Evolutionary conservation across 495 filamentous ascomycete species (phyloP), one percentile per base, ranked within the genome.

Genomic region (Daldinia concentrica): DNA sequence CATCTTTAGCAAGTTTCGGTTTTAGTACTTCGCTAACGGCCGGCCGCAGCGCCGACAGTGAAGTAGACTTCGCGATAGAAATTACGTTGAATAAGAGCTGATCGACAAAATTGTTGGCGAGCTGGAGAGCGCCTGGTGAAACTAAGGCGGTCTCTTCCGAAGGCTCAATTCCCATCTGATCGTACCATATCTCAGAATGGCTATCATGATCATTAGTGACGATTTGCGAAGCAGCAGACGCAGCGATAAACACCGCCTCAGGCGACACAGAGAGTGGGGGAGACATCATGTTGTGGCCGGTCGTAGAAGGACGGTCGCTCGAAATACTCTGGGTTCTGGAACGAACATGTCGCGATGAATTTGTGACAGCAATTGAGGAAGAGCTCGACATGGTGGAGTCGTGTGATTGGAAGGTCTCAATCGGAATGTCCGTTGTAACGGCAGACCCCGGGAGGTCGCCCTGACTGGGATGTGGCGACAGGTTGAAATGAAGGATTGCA

Each of bases 71-170:
- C 2, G 95, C 89, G 14, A 87, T 81, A 22, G 88, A 87, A 12
- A 99, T 88, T 69, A 98, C 90, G 74, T 91, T 94, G 83, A 92
- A 97, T 3, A 99, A 84, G 1, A 98, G 84, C 72, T 97, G 93
- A 76, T 99, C 96, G 56, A 99, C 88, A 79, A 99, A 98, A 59
- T 89, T 87, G 77, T 99, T 99, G 78, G 98, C 85, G 4, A 96
- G 86, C 34, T 86, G 85, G 55, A 99, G 83, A 2, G 95, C 93
- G 19, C 84, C 86, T 7, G 88, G 86, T 52, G 93, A 90, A 27
- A 97, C 92, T 58, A 90, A 78, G n/a, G 92, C 92, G 15, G 87
- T 86, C 62, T 89, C 88, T 58, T 85, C 85, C 14, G 86, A 86
- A 4, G 88, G 87, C 62, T 90, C 86, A 30, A 90, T 85, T 58